Evolutionary conservation across 108 stramenopile genomes (phyloP), one percentile per base, ranked within the genome.

Genomic region (Conticribra guillardii): DNA sequence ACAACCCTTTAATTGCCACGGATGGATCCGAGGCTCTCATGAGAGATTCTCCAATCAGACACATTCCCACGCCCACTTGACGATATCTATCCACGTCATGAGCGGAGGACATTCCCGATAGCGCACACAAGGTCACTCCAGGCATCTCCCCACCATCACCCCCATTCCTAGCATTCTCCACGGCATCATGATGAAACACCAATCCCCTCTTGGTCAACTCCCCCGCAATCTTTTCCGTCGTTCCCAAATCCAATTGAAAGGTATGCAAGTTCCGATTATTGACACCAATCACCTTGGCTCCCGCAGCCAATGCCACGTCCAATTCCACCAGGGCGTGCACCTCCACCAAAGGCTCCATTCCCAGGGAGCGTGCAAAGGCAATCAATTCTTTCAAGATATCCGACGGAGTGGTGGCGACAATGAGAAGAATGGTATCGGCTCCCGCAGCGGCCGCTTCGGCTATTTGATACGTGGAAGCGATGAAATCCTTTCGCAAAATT

Each of bases 241-340:
- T 92, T 19, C 60, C 79, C 69, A 98, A 73, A 79, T 99, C 99
- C 78, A 99, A 85, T 65, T 97, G 88, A 62, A 99, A 98, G 19
- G 96, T 97, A 79, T 98, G 97, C 16, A 99, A 76, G 79, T 99
- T 97, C 56, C 99, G 92, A 84, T 98, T 98, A 75, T 99, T 99
- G 2, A 99, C 97, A 4, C 99, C 99, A 79, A 99, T 92, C 7
- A 98, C 97, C 52, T 73, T 83, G 2, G 97, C 97, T 17, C 96
- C 97, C 0, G 90, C 90, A 9, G 81, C 51, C 16, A 98, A 60
- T 0, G 99, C 99, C 2, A 98, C 92, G 48, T 90, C 85, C 61
- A 97, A 73, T 80, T 99, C 99, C 15, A 66, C 62, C 32, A 89
- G 83, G 0, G 90, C 93, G 67, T 96, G 94, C 2, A 98, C 96